Evolutionary conservation across 495 filamentous ascomycete genomes (phyloP).

Genomic region (Penicillium lividum): DNA sequence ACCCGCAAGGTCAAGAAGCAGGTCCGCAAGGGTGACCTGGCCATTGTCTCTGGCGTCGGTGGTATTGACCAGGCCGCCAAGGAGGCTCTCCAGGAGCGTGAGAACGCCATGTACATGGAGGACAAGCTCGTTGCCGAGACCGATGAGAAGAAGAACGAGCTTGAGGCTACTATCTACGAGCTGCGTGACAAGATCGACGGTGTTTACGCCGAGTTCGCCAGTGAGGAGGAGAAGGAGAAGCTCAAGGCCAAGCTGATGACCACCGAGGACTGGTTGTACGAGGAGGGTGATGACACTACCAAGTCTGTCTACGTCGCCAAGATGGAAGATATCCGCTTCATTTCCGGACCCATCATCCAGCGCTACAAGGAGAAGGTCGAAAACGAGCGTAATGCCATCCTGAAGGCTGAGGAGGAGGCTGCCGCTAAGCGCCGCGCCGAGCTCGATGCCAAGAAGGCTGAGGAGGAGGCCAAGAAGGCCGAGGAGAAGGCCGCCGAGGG

Average conservation of each 20-base stretch:
- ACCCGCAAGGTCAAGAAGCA: conserved; percentile 99
- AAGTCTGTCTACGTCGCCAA: conserved; percentile 92
- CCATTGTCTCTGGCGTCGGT: conserved; percentile 78
- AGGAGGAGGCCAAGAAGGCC: conserved; percentile 54
- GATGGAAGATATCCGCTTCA: conserved; percentile 90
- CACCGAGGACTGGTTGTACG: conserved; percentile 97
- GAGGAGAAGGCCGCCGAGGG: conserved; percentile 45
- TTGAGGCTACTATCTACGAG: conserved; percentile 96
- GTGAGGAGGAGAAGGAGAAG: conserved; percentile 89
- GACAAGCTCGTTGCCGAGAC: conserved; percentile 98
- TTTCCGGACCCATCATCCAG: conserved; percentile 89
- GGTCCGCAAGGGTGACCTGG: conserved; percentile 94
- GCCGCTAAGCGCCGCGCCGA: conserved; percentile 78
- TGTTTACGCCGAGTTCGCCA: conserved; percentile 82
- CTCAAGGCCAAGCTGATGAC: conserved; percentile 75
- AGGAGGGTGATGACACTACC: conserved; percentile 92
- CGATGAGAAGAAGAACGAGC: conserved; percentile 99
- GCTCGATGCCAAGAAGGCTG: conserved; percentile 60
- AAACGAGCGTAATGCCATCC: conserved; percentile 76
- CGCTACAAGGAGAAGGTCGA: conserved; percentile 94
- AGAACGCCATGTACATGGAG: conserved; percentile 90
- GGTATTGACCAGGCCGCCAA: conserved; percentile 71
- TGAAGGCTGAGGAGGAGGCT: conserved; percentile 77
- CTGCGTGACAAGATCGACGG: conserved; percentile 91
- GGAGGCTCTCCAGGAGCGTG: conserved; percentile 66